Evolutionary conservation across 2,329 filamentous ascomycete species (phyloP).

Genomic region (Lasiodiplodia theobromae): DNA sequence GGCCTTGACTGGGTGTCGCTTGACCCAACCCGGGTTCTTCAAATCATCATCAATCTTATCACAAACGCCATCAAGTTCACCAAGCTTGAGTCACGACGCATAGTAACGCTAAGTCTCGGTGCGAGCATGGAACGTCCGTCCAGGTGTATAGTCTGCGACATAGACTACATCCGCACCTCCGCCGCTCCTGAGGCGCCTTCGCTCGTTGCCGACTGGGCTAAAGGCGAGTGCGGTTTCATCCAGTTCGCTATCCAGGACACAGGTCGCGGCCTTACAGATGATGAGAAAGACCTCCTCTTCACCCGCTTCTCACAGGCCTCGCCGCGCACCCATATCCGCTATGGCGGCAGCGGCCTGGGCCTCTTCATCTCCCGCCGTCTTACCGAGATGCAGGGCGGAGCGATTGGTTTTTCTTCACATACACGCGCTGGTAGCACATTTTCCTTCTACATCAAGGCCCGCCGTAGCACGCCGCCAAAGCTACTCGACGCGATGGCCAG

Average conservation of each 20-base stretch:
- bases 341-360: conserved; percentile 54
- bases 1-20: conserved; percentile 49
- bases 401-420: conserved; percentile 53
- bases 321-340: conserved; percentile 48
- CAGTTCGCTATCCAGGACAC: conserved; percentile 48
- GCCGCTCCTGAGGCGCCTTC: conserved; percentile 18
- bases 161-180: conserved; percentile 26
- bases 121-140: conserved; percentile 34
- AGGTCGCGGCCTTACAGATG: conserved; percentile 47
- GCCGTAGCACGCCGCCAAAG: conserved; percentile 34
- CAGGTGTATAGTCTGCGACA: not conserved
- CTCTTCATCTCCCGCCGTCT: conserved; percentile 56
- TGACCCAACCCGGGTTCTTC: conserved; percentile 52
- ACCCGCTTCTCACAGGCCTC: conserved; percentile 45
- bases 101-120: conserved; percentile 49
- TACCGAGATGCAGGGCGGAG: conserved; percentile 54
- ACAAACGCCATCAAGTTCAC: conserved; percentile 59
- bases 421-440: conserved; percentile 50
- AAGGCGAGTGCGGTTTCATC: conserved; percentile 47
- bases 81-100: conserved; percentile 42
- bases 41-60: conserved; percentile 53
- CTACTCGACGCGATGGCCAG: not conserved
- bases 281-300: conserved; percentile 45
- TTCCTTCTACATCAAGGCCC: conserved; percentile 53
- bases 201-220: conserved; percentile 41